Percentiles rank a stretch among this genome's conserved stretches.
phyloP scores from a whole-genome alignment of 352 stramenopile species.

The Globisporangium cederbergense region DNA sequence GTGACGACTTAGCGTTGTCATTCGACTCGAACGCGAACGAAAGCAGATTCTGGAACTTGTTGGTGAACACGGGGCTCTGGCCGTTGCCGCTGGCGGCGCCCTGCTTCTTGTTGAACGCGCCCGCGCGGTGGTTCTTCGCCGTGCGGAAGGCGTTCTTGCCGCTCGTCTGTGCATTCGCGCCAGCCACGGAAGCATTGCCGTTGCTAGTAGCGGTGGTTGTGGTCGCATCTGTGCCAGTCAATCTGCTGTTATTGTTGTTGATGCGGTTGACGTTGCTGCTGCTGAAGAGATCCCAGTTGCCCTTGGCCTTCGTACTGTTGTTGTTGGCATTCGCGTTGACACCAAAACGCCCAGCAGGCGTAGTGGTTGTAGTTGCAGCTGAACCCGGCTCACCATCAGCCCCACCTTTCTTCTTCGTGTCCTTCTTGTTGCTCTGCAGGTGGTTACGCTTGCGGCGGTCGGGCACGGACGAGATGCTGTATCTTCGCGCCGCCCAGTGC shows the following conservation, averaged over 20 bases:
- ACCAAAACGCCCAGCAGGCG: neutral
- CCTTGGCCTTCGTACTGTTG: conserved; percentile 20
- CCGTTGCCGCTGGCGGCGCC: conserved; percentile 3
- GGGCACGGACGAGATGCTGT: conserved; percentile 31
- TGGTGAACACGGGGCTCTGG: conserved; percentile 57
- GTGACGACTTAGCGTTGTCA: conserved; percentile 16
- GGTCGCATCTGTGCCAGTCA: conserved; percentile 4
- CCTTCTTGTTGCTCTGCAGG: conserved; percentile 44
- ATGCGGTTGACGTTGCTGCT: conserved; percentile 12
- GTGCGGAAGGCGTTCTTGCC: conserved; percentile 13
- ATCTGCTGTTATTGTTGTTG: conserved; percentile 2
- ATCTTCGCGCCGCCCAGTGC: conserved; percentile 15
- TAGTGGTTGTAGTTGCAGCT: too few species aligned
- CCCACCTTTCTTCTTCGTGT: conserved; percentile 24
- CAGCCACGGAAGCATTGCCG: neutral
- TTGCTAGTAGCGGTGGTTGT: conserved; percentile 1
- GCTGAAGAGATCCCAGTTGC: conserved; percentile 34
- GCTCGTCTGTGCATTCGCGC: neutral
- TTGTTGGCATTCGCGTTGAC: conserved; percentile 15
- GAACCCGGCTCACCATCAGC: neutral
- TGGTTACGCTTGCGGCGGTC: conserved; percentile 55
- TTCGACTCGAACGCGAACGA: conserved; percentile 57
- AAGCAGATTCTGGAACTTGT: conserved; percentile 84
- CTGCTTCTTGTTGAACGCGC: conserved; percentile 24
- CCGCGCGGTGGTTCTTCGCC: conserved; percentile 9